Conservation (phyloP, 2,329 filamentous ascomycete species). For the Calonectria pteridis region DNA sequence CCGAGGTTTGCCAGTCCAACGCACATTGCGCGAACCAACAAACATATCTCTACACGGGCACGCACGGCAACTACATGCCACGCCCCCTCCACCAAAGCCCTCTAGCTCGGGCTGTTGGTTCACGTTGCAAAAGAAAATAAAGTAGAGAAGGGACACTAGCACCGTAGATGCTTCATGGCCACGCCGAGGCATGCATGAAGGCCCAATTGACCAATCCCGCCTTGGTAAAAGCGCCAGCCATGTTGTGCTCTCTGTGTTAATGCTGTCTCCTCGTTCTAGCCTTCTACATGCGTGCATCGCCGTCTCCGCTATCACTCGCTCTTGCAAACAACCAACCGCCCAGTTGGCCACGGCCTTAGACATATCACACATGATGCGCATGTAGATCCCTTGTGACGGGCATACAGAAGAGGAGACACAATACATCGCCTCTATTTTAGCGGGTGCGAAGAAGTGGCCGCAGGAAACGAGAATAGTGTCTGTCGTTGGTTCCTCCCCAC, state of each 20-base stretch:
- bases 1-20: not conserved
- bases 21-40: not conserved
- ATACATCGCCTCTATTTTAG: too few species aligned
- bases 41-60: not conserved
- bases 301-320: not conserved
- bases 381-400: not conserved
- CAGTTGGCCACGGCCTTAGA: not conserved
- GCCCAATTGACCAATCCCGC: conserved; percentile 1
- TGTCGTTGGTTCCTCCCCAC: not conserved
- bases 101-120: conserved; percentile 4
- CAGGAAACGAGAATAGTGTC: not conserved
- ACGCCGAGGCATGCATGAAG: conserved; percentile 1
- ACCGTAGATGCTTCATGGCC: not conserved
- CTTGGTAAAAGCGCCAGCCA: not conserved
- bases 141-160: not conserved
- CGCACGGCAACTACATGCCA: not conserved
- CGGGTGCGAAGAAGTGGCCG: too few species aligned
- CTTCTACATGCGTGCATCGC: not conserved
- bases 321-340: not conserved
- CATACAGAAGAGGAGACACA: not conserved
- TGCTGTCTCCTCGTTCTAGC: not conserved
- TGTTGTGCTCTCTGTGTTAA: not conserved
- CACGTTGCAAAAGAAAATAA: not conserved
- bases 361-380: not conserved
- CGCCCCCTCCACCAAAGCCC: not conserved